Evolutionary conservation across 2,329 filamentous ascomycete species (phyloP), one percentile per base, ranked within the genome.

Genomic region (Xylaria hypoxylon): DNA sequence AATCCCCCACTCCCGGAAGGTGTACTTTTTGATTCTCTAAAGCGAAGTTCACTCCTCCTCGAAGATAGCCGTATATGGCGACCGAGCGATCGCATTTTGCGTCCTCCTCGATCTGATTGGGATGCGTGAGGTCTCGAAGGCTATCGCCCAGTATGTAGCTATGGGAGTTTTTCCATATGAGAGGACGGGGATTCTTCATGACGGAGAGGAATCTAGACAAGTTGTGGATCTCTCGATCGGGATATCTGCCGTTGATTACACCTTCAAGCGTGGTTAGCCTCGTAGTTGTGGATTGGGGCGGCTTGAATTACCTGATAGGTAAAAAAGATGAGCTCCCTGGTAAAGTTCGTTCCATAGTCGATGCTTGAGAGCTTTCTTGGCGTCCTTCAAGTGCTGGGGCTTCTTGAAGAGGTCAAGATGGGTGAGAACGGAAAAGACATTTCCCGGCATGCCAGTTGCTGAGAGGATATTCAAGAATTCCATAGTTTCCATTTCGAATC

Each of bases 401-500:
- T 97, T 98, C 76, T 90, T 89, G 84, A 99, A 99, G 15, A 99
- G 84, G 77, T 99, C 96, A 67, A 99, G 85, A 83, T 99, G 96
- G 17, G 96, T 98, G 50, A 99, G 86, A 64, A 99, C 94, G 59
- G 96, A 96, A 77, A 99, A 98, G 42, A 99, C 94, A 74, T 99
- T 99, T 71, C 96, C 95, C 0, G 96, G 96, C 95, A 99, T 98
- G 79, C 96, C 96, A 33, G 92, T 97, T 2, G 93, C 89, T n/a
- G 92, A 91, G 57, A 99, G 84, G 19, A 97, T 90, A 74, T 97
- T 98, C 76, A 99, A 83, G 68, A 99, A 99, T 80, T 99, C 96
- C 96, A 99, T 99, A 0, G 96, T 99, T 85, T 99, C 96, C 96
- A 99, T 99, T 81, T 99, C 96, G 77, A 99, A 99, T 15, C 96